A percentile compares a stretch with the other conserved stretches of the same genome.
Conservation (phyloP, 805 yeast species). For the Candida ortonii region DNA sequence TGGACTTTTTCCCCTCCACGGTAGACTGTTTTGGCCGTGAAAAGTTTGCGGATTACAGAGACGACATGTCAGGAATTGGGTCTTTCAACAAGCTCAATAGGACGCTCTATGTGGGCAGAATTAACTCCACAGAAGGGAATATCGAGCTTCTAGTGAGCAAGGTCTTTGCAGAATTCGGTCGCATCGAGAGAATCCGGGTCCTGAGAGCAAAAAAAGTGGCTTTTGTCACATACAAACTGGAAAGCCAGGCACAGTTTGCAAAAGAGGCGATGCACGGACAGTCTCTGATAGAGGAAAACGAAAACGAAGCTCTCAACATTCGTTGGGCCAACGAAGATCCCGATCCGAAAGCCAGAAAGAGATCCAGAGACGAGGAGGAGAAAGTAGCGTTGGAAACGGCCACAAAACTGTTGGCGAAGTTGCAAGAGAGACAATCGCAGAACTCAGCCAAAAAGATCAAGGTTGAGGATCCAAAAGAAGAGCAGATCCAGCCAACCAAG, state of each 20-base stretch:
- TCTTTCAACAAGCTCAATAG: slow-evolving; percentile 65
- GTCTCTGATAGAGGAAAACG: slow-evolving; percentile 46
- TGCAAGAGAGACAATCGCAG: slow-evolving; percentile 29
- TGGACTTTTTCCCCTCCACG: slow-evolving; percentile 58
- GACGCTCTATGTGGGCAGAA: slow-evolving; percentile 72
- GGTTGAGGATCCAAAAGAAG: slow-evolving; percentile 22
- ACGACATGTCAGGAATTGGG: slow-evolving; percentile 95
- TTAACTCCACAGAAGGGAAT: slow-evolving; percentile 38
- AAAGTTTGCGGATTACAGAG: slow-evolving; percentile 74
- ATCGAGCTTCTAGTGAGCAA: slow-evolving; percentile 40
- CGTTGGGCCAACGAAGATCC: slow-evolving; percentile 94
- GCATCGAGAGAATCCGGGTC: slow-evolving; percentile 62
- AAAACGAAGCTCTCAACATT: slow-evolving; percentile 62
- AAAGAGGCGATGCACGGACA: slow-evolving; percentile 93
- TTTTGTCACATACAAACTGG: slow-evolving; percentile 68
- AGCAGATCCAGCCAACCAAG: slow-evolving; percentile 7
- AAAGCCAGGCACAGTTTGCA: slow-evolving; percentile 86
- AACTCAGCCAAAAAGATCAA: slow-evolving; percentile 21
- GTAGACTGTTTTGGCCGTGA: slow-evolving; percentile 93
- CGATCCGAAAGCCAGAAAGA: slow-evolving; percentile 57
- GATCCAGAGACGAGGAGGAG: slow-evolving; percentile 49
- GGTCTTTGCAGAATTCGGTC: slow-evolving; percentile 74
- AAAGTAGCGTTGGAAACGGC: slow-evolving; percentile 55
- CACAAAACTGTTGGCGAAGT: slow-evolving; percentile 36
- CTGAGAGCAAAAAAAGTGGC: slow-evolving; percentile 66